Evolutionary conservation across 768 basidiomycete genomes (phyloP).

Genomic region (Lanmaoa pseudosensibilis): DNA sequence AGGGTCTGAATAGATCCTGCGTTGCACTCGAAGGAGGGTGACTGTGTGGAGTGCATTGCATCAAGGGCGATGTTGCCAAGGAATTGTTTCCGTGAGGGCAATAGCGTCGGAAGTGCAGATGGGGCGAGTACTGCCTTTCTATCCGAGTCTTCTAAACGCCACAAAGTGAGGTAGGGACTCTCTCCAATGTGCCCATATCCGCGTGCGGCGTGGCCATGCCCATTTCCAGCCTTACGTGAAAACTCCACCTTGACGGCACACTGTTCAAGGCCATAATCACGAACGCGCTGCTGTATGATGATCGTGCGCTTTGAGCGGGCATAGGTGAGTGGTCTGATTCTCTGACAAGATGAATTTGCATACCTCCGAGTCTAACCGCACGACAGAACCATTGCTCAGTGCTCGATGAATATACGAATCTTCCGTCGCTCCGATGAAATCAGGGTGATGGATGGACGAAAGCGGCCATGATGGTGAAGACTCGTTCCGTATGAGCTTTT

Average conservation of each 20-base stretch:
- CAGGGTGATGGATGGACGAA: conserved; percentile 19
- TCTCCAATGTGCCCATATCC: conserved; percentile 18
- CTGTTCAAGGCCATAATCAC: conserved; percentile 25
- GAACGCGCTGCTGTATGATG: conserved; percentile 25
- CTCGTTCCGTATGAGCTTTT: conserved; percentile 24
- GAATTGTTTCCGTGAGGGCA: conserved; percentile 11
- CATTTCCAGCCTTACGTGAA: neutral
- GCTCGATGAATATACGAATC: conserved; percentile 4
- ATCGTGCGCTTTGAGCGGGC: conserved; percentile 10
- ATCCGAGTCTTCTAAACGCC: conserved; percentile 16
- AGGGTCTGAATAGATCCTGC: conserved; percentile 21
- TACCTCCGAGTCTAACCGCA: conserved; percentile 21
- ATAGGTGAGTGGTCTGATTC: neutral
- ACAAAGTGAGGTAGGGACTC: conserved; percentile 15
- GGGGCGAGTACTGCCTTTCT: conserved; percentile 7
- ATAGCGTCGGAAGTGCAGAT: conserved; percentile 9
- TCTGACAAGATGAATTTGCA: neutral
- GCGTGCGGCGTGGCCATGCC: conserved; percentile 5
- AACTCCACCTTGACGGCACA: conserved; percentile 17
- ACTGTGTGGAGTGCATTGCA: conserved; percentile 2
- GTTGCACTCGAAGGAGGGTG: conserved; percentile 14
- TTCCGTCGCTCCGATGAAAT: conserved; percentile 22
- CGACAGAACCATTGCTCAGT: conserved; percentile 22
- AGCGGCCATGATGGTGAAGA: conserved; percentile 31
- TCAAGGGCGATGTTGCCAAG: conserved; percentile 22